Conservation (phyloP, 148 eudicot species). For the Spergularia marina region DNA sequence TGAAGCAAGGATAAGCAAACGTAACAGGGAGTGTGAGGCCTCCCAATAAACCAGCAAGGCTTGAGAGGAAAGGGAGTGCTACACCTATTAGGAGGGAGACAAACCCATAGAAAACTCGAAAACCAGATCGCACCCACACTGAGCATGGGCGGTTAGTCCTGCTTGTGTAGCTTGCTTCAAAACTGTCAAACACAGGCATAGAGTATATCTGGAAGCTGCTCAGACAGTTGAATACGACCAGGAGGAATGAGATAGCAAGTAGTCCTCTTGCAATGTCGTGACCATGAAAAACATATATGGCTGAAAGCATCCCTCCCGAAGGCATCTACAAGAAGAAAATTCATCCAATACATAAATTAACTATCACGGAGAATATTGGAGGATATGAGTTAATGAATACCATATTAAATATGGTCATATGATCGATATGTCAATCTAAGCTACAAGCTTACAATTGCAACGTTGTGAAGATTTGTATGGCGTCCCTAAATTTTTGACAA, state of each 20-base stretch:
- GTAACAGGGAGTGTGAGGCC: constrained; percentile 95
- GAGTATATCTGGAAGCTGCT: constrained; percentile 99
- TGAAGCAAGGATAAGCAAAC: constrained; percentile 97
- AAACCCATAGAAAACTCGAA: constrained; percentile 85
- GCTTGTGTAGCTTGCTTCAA: constrained; percentile 96
- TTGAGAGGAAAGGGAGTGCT: constrained; percentile 88
- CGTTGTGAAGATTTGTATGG: too few relatives aligned
- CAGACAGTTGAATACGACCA: constrained; percentile 93
- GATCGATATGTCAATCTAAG: too few relatives aligned
- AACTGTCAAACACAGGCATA: constrained; percentile 96
- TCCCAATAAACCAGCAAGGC: constrained; percentile 89
- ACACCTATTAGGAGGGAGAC: constrained; percentile 78
- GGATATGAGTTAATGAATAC: too few relatives aligned
- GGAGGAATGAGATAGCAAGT: constrained; percentile 78
- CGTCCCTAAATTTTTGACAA: too few relatives aligned
- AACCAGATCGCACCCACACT: constrained; percentile 91
- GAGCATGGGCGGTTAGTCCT: constrained; percentile 94
- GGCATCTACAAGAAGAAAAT: constrained; percentile 61
- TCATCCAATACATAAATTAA: background rate
- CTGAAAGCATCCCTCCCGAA: constrained; percentile 81
- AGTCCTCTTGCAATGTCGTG: constrained; percentile 87
- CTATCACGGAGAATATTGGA: background rate
- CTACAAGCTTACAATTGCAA: too few relatives aligned
- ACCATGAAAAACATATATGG: constrained; percentile 74
- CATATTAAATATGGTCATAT: too few relatives aligned